These are phyloP conservation scores for Alloteropsis angusta DNA, from an alignment of 202 grass and related monocot species.

Conservation along the genomic window DNA sequence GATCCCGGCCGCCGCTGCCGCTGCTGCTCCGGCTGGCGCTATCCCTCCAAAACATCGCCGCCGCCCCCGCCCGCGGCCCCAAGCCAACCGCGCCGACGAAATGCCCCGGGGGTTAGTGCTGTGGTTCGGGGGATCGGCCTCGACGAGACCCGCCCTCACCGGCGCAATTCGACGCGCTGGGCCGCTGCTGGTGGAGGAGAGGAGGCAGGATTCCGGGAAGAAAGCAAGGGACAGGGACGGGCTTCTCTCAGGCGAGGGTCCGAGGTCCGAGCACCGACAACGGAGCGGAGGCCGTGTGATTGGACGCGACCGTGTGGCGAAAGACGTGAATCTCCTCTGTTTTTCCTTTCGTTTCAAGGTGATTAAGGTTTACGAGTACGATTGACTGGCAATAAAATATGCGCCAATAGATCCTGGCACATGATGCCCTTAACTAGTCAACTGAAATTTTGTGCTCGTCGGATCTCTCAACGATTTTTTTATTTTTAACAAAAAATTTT, in stretches of 20 bases:
- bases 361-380: not conserved
- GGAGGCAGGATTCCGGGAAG: not conserved
- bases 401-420: not conserved
- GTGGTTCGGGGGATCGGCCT: not conserved
- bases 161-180: not conserved
- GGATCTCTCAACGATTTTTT: not conserved
- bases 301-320: not conserved
- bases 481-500: not conserved
- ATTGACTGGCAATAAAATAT: slow-evolving; percentile 28
- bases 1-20: slow-evolving; percentile 30
- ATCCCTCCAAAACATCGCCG: slow-evolving; percentile 53
- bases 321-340: slow-evolving; percentile 8
- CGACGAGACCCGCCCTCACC: not conserved
- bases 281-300: not conserved
- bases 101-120: not conserved
- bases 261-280: not conserved
- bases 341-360: not conserved
- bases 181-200: not conserved
- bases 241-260: not conserved
- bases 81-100: not conserved
- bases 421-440: not conserved
- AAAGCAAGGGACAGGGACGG: not conserved
- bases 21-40: slow-evolving; percentile 33
- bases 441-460: not conserved
- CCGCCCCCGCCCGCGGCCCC: not conserved